phyloP scores from a whole-genome alignment of 202 grass and related monocot species.

The Miscanthus sacchariflorus region DNA sequence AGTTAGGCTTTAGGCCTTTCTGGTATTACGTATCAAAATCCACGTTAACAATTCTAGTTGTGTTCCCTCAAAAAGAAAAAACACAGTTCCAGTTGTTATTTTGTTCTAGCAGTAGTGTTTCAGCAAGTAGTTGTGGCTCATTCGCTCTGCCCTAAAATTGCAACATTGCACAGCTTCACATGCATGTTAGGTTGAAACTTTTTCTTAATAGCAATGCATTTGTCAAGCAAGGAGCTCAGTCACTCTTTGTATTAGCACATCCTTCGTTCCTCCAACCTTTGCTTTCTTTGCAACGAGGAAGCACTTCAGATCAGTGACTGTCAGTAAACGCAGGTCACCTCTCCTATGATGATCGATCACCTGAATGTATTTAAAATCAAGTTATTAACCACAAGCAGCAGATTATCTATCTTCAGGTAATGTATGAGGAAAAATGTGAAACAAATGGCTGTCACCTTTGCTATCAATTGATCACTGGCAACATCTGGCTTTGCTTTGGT shows the following conservation, averaged over 20 bases:
- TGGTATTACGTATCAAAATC: background rate
- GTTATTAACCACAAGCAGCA: conserved; percentile 3
- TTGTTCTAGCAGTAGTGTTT: background rate
- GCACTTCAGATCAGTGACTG: conserved; percentile 71
- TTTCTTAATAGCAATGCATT: conserved; percentile 1
- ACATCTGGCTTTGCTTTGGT: conserved; percentile 33
- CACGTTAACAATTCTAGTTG: background rate
- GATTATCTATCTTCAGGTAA: background rate
- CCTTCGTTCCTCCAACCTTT: conserved; percentile 87
- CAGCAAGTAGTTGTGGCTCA: background rate
- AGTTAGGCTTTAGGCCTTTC: background rate
- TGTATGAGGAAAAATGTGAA: background rate
- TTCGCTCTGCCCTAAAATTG: background rate
- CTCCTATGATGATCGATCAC: conserved; percentile 65
- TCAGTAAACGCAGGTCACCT: conserved; percentile 69
- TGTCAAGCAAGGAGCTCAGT: conserved; percentile 65
- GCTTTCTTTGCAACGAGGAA: conserved; percentile 74
- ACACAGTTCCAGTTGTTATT: background rate
- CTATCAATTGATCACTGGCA: conserved; percentile 30
- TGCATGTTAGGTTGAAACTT: background rate
- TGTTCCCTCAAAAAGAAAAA: background rate
- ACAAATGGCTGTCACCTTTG: conserved; percentile 45
- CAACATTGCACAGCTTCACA: conserved; percentile 13
- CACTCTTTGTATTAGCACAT: conserved; percentile 68
- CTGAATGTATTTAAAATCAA: conserved; percentile 51